A percentile compares a stretch with the other conserved stretches of the same genome.
phyloP scores from a whole-genome alignment of 2,329 filamentous ascomycete genomes.

The Exserohilum rostratum region DNA sequence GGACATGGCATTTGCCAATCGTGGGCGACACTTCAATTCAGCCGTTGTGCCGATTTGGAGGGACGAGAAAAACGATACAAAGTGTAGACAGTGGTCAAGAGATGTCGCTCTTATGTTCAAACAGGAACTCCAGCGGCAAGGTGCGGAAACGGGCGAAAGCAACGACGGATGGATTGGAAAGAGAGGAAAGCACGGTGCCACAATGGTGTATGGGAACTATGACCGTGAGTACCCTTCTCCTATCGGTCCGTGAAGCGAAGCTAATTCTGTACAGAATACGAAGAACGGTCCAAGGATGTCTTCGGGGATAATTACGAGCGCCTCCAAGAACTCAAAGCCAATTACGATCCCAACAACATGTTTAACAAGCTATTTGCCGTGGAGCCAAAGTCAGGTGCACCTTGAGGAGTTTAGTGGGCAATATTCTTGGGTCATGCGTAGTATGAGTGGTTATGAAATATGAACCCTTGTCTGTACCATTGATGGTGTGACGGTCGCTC shows the following conservation, averaged over 20 bases:
- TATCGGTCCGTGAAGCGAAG: neutral
- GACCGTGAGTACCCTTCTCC: slow-evolving; percentile 5
- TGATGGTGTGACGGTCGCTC: no score
- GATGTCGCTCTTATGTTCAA: slow-evolving; percentile 12
- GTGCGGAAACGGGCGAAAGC: slow-evolving; percentile 5
- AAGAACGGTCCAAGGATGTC: slow-evolving; percentile 13
- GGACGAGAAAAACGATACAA: slow-evolving; percentile 4
- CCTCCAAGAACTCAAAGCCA: slow-evolving; percentile 7
- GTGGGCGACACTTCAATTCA: neutral
- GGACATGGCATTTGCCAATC: no score
- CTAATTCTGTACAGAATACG: slow-evolving; percentile 7
- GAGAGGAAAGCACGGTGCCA: slow-evolving; percentile 10
- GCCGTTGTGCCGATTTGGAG: slow-evolving; percentile 10
- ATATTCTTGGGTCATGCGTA: no score
- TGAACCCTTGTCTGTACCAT: no score
- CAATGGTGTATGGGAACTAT: slow-evolving; percentile 15
- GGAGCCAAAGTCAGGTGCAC: neutral
- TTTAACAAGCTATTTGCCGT: slow-evolving; percentile 14
- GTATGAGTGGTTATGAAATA: no score
- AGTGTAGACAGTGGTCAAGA: slow-evolving; percentile 12
- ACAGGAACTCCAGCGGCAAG: slow-evolving; percentile 4
- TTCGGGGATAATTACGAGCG: slow-evolving; percentile 12
- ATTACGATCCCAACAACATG: slow-evolving; percentile 9
- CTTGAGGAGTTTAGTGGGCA: neutral
- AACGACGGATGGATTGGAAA: slow-evolving; percentile 12